phyloP scores from a whole-genome alignment of 148 eudicot species.

The Camellia japonica region DNA sequence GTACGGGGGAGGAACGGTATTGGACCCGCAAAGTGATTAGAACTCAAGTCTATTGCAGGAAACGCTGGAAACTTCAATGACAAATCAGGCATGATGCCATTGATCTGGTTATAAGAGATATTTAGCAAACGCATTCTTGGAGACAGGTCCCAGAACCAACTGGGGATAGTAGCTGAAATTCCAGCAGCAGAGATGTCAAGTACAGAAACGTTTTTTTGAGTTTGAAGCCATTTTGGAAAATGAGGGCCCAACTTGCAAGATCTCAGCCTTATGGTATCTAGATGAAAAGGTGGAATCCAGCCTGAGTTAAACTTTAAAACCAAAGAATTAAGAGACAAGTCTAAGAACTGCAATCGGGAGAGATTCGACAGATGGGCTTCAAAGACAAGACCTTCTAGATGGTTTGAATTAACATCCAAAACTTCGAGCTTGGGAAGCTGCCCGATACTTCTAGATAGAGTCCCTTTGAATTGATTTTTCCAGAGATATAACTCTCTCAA shows the following conservation, averaged over 20 bases:
- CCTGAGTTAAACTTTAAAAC: not conserved
- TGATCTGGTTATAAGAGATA: not conserved
- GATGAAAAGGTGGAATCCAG: not conserved
- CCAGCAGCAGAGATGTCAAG: not conserved
- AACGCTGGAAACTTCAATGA: not conserved
- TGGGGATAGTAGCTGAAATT: not conserved
- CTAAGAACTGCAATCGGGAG: not conserved
- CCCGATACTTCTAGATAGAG: not conserved
- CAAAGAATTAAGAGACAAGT: not conserved
- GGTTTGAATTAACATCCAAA: constrained; percentile 7
- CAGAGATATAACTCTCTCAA: not conserved
- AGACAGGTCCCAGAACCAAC: not conserved
- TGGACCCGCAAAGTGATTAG: not conserved
- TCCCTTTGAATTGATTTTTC: constrained; percentile 8
- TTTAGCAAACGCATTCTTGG: not conserved
- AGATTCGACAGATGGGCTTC: not conserved
- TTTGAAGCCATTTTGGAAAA: not conserved
- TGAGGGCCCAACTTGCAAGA: not conserved
- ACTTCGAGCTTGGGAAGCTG: not conserved
- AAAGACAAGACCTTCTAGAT: not conserved
- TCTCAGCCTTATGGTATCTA: not conserved
- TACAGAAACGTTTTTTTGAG: not conserved
- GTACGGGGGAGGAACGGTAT: not conserved
- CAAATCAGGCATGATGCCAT: not conserved
- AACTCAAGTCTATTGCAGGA: not conserved